Conservation (phyloP, 345 rosid species). For the Aquilaria malaccensis region DNA sequence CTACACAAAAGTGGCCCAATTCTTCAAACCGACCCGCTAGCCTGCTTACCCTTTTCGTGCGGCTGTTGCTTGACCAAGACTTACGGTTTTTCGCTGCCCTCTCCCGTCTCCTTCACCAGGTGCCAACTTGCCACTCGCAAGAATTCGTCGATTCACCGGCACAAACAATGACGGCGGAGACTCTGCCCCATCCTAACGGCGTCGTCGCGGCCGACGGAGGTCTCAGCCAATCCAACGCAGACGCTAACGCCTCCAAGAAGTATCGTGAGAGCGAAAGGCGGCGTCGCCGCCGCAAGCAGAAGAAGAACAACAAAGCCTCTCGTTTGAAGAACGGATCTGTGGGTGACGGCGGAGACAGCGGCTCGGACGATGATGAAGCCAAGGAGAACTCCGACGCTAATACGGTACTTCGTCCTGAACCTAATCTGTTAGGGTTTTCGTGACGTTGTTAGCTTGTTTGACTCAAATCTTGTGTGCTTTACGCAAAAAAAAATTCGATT, state of each 20-base stretch:
- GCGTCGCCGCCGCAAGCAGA: slow-evolving; percentile 97
- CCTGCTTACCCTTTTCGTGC: too few relatives aligned
- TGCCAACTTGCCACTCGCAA: too few relatives aligned
- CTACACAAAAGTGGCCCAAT: too few relatives aligned
- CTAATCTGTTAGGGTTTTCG: slow-evolving; percentile 24
- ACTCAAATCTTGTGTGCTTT: background rate
- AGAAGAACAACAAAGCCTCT: slow-evolving; percentile 58
- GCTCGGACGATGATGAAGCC: slow-evolving; percentile 34
- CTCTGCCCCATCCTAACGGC: slow-evolving; percentile 28
- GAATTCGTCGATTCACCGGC: background rate
- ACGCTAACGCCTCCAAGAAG: slow-evolving; percentile 39
- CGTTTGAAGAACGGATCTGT: slow-evolving; percentile 13
- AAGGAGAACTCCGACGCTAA: slow-evolving; percentile 52
- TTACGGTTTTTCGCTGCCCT: too few relatives aligned
- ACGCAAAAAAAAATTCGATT: background rate
- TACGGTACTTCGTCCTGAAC: slow-evolving; percentile 28
- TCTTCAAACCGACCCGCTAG: too few relatives aligned
- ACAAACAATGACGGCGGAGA: slow-evolving; percentile 41
- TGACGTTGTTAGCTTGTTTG: background rate
- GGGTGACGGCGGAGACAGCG: slow-evolving; percentile 24
- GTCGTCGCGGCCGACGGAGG: slow-evolving; percentile 34
- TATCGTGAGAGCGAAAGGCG: slow-evolving; percentile 85
- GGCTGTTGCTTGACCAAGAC: too few relatives aligned
- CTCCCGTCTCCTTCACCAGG: too few relatives aligned
- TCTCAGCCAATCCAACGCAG: slow-evolving; percentile 15